phyloP scores from a whole-genome alignment of 257 asterid species.

The Lantana camara region DNA sequence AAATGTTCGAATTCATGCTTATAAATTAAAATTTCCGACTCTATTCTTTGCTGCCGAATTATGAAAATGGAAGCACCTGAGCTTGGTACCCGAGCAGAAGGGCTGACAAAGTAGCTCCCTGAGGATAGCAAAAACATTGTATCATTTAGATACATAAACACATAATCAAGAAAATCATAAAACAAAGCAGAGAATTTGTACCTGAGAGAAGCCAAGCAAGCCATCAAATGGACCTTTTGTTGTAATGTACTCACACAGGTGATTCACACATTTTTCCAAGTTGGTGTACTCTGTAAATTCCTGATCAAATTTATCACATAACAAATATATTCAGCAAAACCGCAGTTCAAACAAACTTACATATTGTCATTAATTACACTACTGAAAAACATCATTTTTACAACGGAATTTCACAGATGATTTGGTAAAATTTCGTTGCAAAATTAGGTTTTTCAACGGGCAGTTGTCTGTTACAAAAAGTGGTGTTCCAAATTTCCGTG shows the following conservation, averaged over 20 bases:
- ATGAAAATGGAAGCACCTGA: constrained; percentile 40
- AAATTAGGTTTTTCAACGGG: no score
- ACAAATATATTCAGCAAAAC: no score
- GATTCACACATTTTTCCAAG: constrained; percentile 59
- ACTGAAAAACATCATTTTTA: no score
- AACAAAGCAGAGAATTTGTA: neutral
- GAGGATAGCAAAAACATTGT: constrained; percentile 10
- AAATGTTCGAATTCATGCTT: no score
- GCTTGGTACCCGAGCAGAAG: constrained; percentile 64
- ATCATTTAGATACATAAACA: neutral
- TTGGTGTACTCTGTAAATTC: constrained; percentile 66
- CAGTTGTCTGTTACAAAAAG: no score
- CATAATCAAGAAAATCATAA: neutral
- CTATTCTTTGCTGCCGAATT: no score
- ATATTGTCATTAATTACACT: no score
- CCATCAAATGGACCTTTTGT: constrained; percentile 68
- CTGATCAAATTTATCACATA: constrained; percentile 20
- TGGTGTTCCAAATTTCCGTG: no score
- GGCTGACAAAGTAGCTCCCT: constrained; percentile 64
- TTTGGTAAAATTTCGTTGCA: no score
- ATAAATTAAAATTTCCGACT: no score
- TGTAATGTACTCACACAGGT: constrained; percentile 51
- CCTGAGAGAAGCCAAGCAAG: constrained; percentile 75
- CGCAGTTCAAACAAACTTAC: no score
- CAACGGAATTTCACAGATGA: no score